Base-by-base conservation (phyloP, 139 green algal species). In the Raphidocelis subcapitata region DNA sequence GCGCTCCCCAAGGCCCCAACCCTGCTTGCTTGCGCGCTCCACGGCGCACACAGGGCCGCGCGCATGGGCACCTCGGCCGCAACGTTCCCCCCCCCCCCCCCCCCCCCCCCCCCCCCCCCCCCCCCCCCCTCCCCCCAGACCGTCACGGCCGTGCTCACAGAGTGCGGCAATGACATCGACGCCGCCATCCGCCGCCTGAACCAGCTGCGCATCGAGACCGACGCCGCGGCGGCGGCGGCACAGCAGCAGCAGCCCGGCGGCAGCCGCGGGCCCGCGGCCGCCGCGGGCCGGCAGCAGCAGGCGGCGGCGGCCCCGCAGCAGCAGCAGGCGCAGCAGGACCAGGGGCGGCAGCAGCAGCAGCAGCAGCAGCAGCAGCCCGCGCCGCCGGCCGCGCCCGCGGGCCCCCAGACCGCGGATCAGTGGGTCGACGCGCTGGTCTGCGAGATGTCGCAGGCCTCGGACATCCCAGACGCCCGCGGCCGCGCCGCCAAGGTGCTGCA, bases 111-210 rank as follows among this genome's bases (percentile, higher is more conserved):
- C n/a, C n/a, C n/a, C n/a, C n/a, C n/a, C n/a, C n/a, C n/a, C n/a
- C n/a, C n/a, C n/a, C n/a, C n/a, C n/a, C n/a, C n/a, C n/a, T n/a
- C n/a, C n/a, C n/a, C n/a, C n/a, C 81, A 94, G 89, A 79, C 79
- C n/a, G 84, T 95, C 59, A 64, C 82, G 2, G 77, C 77, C 16
- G 88, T 92, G 2, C 78, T 94, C 12, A 62, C 77, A 24, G 84
- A 88, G 33, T 96, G 84, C 65, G 91, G 89, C 3, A 72, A 90
- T 37, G 88, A 94, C 67, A 90, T 96, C 57, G 89, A 96, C 66
- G 86, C 82, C 28, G 89, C 91, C 10, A 94, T 96, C 60, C 81
- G 84, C 59, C 84, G 83, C 15, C 77, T 96, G 28, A 85, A 71
- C 3, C 72, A 92, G 62, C 75, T 96, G 68, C 82, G 76, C 3